Evolutionary conservation across 306 rosid species (phyloP), one percentile per base, ranked within the genome.

Genomic region (Vigna mungo): DNA sequence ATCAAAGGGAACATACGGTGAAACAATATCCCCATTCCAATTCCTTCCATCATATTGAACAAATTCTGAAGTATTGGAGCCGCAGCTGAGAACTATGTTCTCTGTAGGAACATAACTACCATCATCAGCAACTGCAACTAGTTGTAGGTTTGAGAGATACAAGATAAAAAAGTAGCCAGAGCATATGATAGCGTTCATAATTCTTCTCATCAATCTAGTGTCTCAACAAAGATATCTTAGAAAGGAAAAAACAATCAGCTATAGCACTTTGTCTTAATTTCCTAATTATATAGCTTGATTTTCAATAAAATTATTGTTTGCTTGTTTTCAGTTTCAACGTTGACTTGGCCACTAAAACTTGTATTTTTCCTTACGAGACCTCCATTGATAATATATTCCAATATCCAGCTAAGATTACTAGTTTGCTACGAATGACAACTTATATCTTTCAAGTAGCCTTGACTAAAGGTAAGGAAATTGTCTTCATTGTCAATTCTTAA

Each of bases 11-110:
- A 68, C 13, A 72, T 66, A 72, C 25, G 75, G 60, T 71, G 87
- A 80, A 67, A 13, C 60, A 34, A 49, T 64, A 54, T 85, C 88
- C 36, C 88, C 68, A 36, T 5, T 60, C 85, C 83, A 85, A 70
- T 23, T 68, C 61, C 85, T 68, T 2, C 83, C 88, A 53, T 81
- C 80, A 47, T 77, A 60, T 52, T 59, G 36, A 7, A 46, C 55
- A 68, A 54, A 37, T 46, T 72, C 15, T 6, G 81, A 61, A 23
- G 71, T 46, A 54, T 9, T 25, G 9, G 81, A 77, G 5, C 88
- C 88, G 4, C 88, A 85, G 48, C 68, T 81, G 47, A 85, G 75
- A 52, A 71, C 75, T 12, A 77, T 73, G 78, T 77, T 84, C 70
- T 81, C 85, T 20, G 62, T 21, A 34, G 85, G 83, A 27, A 36